Evolutionary conservation across 192 early-diverging fungal genomes (phyloP).

Genomic region (Entomortierella lignicola): DNA sequence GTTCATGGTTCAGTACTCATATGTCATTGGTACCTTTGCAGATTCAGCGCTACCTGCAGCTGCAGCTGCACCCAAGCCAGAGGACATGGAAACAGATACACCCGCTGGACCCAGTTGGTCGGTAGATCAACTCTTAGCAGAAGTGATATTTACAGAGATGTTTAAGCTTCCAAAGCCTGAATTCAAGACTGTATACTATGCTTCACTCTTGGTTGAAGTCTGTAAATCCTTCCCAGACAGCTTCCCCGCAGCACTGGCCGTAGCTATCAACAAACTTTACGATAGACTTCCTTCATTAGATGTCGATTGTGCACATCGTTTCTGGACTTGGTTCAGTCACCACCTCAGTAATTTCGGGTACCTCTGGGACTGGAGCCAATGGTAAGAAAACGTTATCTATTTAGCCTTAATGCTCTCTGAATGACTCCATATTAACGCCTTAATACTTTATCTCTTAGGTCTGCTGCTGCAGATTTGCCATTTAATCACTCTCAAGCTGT

Average conservation of each 20-base stretch:
- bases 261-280: slow-evolving; percentile 72
- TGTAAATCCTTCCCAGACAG: slow-evolving; percentile 70
- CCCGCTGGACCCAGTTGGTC: slow-evolving; percentile 26
- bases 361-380: slow-evolving; percentile 89
- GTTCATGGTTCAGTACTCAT: slow-evolving; percentile 71
- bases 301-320: slow-evolving; percentile 84
- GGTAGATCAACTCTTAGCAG: slow-evolving; percentile 39
- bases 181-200: slow-evolving; percentile 79
- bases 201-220: slow-evolving; percentile 77
- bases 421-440: too few species aligned
- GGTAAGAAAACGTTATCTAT: slow-evolving; percentile 66
- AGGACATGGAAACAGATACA: slow-evolving; percentile 36
- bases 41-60: slow-evolving; percentile 33
- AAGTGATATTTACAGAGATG: slow-evolving; percentile 61
- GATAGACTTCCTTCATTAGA: slow-evolving; percentile 80
- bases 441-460: slow-evolving; percentile 60
- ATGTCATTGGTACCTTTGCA: slow-evolving; percentile 58
- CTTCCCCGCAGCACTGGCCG: slow-evolving; percentile 74
- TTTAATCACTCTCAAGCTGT: slow-evolving; percentile 66
- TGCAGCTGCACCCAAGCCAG: slow-evolving; percentile 18
- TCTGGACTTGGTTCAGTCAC: slow-evolving; percentile 90
- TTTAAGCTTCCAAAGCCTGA: slow-evolving; percentile 61
- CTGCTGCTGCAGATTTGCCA: slow-evolving; percentile 61
- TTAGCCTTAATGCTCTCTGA: too few species aligned
- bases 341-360: slow-evolving; percentile 95